Conservation (phyloP, 1,139 yeast species). For the Candida tropicalis region DNA sequence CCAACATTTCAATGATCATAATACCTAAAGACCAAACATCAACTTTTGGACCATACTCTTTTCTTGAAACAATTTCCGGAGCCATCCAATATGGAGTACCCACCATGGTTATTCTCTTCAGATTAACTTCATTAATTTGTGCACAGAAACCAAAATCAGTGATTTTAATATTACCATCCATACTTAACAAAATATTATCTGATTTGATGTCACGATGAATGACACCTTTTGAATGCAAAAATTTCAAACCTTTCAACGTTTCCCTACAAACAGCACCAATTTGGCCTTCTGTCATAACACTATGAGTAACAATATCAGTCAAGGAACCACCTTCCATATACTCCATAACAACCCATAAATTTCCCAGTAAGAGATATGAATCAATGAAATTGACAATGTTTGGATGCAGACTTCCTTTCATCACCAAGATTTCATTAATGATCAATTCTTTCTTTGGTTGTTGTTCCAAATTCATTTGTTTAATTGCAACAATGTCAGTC, state of each 20-base stretch:
- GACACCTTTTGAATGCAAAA: slow-evolving; percentile 90
- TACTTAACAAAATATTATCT: slow-evolving; percentile 81
- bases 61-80: slow-evolving; percentile 92
- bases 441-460: slow-evolving; percentile 97
- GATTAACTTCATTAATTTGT: slow-evolving; percentile 81
- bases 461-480: slow-evolving; percentile 89
- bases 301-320: slow-evolving; percentile 93
- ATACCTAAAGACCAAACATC: slow-evolving; percentile 98
- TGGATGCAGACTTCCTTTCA: slow-evolving; percentile 89
- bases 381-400: slow-evolving; percentile 93
- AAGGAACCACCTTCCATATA: slow-evolving; percentile 98
- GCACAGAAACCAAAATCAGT: slow-evolving; percentile 96
- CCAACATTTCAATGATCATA: slow-evolving; percentile 98
- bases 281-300: slow-evolving; percentile 96
- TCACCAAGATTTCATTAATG: slow-evolving; percentile 89
- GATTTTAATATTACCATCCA: slow-evolving; percentile 86
- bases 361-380: slow-evolving; percentile 72
- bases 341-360: slow-evolving; percentile 97
- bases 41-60: slow-evolving; percentile 95
- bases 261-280: slow-evolving; percentile 96
- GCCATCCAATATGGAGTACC: slow-evolving; percentile 99
- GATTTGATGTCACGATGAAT: slow-evolving; percentile 96
- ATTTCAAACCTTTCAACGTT: slow-evolving; percentile 80
- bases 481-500: slow-evolving; percentile 79
- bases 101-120: slow-evolving; percentile 95